These are phyloP conservation scores for Trichoderma lentiforme DNA, from an alignment of 2,329 filamentous ascomycete species.

Conservation along the genomic window DNA sequence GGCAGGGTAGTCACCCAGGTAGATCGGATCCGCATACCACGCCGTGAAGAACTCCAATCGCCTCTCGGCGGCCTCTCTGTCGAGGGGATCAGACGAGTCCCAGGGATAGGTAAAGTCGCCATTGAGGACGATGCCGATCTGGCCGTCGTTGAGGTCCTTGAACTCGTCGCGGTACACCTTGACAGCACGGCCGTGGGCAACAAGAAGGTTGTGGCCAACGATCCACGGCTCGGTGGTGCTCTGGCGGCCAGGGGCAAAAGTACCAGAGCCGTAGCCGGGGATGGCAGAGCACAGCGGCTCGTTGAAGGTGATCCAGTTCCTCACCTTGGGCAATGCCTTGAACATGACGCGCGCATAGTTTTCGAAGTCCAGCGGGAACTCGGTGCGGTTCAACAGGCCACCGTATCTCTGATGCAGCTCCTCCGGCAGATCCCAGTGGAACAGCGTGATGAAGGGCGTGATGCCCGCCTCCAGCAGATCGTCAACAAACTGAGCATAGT, in stretches of 20 bases:
- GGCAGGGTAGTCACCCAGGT: conserved; percentile 78
- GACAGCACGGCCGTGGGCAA: conserved; percentile 77
- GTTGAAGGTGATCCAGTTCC: conserved; percentile 89
- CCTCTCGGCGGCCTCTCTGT: conserved; percentile 72
- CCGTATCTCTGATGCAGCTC: conserved; percentile 76
- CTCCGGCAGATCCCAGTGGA: conserved; percentile 85
- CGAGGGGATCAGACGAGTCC: conserved; percentile 71
- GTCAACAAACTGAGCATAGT: conserved; percentile 77
- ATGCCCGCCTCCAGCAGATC: conserved; percentile 74
- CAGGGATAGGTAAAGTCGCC: conserved; percentile 81
- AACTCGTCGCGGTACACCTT: conserved; percentile 82
- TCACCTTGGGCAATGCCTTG: conserved; percentile 70
- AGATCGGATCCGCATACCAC: conserved; percentile 87
- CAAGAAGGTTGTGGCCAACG: conserved; percentile 74
- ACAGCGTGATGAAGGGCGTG: conserved; percentile 75
- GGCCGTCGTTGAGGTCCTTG: conserved; percentile 64
- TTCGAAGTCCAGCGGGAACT: conserved; percentile 79
- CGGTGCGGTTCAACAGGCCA: conserved; percentile 73
- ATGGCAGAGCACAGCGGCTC: conserved; percentile 85
- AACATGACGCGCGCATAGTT: conserved; percentile 76
- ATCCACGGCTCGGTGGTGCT: conserved; percentile 75
- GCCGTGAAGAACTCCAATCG: conserved; percentile 85
- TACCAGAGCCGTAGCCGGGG: conserved; percentile 72
- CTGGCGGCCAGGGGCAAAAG: conserved; percentile 80
- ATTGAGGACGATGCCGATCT: conserved; percentile 86